phyloP scores from a whole-genome alignment of 139 green algal genomes.

The Diplosphaera chodatii region DNA sequence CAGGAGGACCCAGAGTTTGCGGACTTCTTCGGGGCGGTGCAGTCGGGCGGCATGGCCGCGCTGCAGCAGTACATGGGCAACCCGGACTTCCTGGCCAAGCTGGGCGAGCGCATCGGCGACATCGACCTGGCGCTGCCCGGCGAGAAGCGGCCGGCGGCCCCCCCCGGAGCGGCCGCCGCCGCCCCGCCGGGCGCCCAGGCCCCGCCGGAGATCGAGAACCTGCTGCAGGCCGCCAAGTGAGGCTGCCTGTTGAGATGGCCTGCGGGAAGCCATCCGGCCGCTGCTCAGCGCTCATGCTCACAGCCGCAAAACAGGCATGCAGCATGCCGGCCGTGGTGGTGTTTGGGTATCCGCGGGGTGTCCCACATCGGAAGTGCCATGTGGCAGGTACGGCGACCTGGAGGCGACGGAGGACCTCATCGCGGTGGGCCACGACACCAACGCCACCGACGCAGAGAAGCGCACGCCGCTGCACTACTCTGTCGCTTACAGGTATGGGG shows the following conservation, averaged over 20 bases:
- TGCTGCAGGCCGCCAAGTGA: constrained; percentile 77
- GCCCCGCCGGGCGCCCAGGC: constrained; percentile 18
- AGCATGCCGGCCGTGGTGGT: neutral
- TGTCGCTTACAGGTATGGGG: constrained; percentile 26
- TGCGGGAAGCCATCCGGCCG: too few species aligned
- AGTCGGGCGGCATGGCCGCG: constrained; percentile 62
- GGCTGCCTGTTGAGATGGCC: neutral
- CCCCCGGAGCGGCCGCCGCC: constrained; percentile 5
- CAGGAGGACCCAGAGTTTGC: constrained; percentile 66
- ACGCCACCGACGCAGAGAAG: constrained; percentile 45
- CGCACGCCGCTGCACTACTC: constrained; percentile 78
- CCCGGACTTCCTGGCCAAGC: constrained; percentile 51
- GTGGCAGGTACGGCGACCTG: constrained; percentile 61
- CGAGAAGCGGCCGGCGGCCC: neutral
- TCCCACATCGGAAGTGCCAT: too few species aligned
- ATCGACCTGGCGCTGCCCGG: constrained; percentile 8
- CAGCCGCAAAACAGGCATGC: neutral
- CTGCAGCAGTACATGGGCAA: constrained; percentile 67
- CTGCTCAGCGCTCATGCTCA: neutral
- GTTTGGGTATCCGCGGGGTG: too few species aligned
- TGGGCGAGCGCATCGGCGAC: constrained; percentile 59
- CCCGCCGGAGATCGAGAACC: constrained; percentile 54
- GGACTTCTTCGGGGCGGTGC: constrained; percentile 69
- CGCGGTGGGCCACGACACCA: constrained; percentile 69
- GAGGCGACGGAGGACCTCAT: constrained; percentile 85